Conservation (phyloP, 805 yeast species). For the Nakazawaea wyomingensis region DNA sequence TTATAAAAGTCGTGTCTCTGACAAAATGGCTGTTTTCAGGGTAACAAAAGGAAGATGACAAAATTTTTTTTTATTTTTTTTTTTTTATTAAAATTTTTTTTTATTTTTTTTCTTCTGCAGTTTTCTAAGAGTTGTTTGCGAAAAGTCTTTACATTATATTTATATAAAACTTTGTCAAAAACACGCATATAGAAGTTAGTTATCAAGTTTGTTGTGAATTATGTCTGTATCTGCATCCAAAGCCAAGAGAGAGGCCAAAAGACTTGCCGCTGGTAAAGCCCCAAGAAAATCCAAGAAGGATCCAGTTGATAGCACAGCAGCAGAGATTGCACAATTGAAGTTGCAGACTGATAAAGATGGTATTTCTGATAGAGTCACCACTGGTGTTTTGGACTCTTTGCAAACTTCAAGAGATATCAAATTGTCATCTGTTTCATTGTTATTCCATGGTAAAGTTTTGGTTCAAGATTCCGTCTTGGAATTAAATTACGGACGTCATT, state of each 20-base stretch:
- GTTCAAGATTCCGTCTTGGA: slow-evolving; percentile 89
- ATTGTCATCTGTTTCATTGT: slow-evolving; percentile 79
- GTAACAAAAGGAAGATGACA: too few species aligned
- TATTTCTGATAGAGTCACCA: slow-evolving; percentile 91
- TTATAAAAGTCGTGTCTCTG: slow-evolving; percentile 6
- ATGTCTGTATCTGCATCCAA: slow-evolving; percentile 82
- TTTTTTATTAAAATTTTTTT: slow-evolving; percentile 5
- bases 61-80: not conserved
- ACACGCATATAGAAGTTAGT: too few species aligned
- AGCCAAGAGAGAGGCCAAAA: slow-evolving; percentile 97
- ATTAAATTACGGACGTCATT: slow-evolving; percentile 95
- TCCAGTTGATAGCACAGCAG: slow-evolving; percentile 52
- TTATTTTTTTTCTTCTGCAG: not conserved
- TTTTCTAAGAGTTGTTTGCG: not conserved
- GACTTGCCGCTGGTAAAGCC: slow-evolving; percentile 75
- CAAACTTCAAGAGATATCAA: slow-evolving; percentile 91
- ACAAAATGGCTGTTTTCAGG: slow-evolving; percentile 6
- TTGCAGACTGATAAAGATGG: slow-evolving; percentile 93
- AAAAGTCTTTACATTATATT: not conserved
- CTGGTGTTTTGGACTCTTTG: slow-evolving; percentile 92
- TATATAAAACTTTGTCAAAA: too few species aligned
- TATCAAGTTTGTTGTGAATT: too few species aligned
- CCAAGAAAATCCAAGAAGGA: slow-evolving; percentile 62
- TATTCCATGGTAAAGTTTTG: slow-evolving; percentile 96
- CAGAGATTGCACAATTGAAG: slow-evolving; percentile 79